Evolutionary conservation across 768 basidiomycete genomes (phyloP), one percentile per base, ranked within the genome.

Genomic region (Exidia glandulosa): DNA sequence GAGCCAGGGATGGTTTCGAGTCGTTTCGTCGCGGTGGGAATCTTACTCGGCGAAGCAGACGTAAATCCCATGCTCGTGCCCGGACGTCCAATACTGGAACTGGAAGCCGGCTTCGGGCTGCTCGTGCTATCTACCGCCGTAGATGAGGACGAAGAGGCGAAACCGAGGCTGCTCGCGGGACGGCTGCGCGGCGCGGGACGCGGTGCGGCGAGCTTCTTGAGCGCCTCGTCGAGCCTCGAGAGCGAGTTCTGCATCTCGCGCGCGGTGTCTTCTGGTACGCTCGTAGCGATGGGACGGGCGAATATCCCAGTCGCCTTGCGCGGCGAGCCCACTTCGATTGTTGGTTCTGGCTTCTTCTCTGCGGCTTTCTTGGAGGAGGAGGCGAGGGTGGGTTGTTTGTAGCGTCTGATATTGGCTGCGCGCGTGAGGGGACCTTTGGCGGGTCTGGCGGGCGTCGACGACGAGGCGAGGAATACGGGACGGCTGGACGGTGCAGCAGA

Each of bases 21-120:
- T 12, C 41, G 41, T n/a, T 27, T 54, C 25, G 14, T 29, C 25
- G 50, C 1, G 14, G 25, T 4, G 50, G 50, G 7, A 54, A 27
- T 31, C 25, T 45, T 25, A n/a, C n/a, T n/a, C n/a, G n/a, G n/a
- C n/a, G 50, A 29, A 4, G 50, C 25, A 23, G 50, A 54, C 10
- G 19, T 79, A 68, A 88, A 87, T 32, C 86, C 88, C 74, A 88
- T 71, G 60, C 83, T 87, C 2, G 86, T 86, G 58, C 79, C 86
- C 1, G 88, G 86, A 45, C 86, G 70, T 27, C 76, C 76, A 2
- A 86, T n/a, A n/a, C n/a, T n/a, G 87, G 12, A 45, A 19, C 27
- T n/a, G n/a, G 50, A 27, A 4, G 25, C 50, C 1, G 50, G 50
- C 27, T 31, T 54, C 25, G 4, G 25, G 10, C 50, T 54, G 7